Base-by-base conservation (phyloP, 108 stramenopile species). In the Asterionellopsis glacialis region DNA sequence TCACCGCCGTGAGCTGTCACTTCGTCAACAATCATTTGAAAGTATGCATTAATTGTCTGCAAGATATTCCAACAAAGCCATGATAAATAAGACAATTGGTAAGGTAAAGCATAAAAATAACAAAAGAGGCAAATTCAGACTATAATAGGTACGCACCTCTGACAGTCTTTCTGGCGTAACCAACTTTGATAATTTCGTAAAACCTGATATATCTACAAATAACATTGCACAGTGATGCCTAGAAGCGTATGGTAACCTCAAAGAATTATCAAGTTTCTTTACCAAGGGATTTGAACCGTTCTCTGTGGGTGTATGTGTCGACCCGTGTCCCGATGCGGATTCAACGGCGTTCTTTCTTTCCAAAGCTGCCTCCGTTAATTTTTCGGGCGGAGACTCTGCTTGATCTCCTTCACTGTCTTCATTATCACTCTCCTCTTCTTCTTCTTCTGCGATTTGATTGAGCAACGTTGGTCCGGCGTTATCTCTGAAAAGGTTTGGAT, bases 181-280 rank as follows among this genome's bases (percentile, higher is more conserved):
- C 11, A 66, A 55, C 11, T 68, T 68, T 14, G 86, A 80, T 18
- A 94, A 70, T 60, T 74, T 79, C 39, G 93, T 94, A 47, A 94
- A 94, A 11, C 93, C 93, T 0, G 81, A 79, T 33, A 94, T 94
- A 59, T 94, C 93, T 6, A 90, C 86, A 72, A 94, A 91, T 18
- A 94, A 66, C 9, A 91, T 74, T 16, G 88, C 85, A 52, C 80
- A 65, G 13, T 79, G 51, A 25, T 74, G 75, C 28, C 42, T 61
- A 13, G 65, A 61, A 48, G 72, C 40, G 14, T 74, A 55, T 10
- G 83, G 83, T 16, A 84, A 56, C 18, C 21, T 59, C 23, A 48
- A 18, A n/a, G 68, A 57, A 19, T 26, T 54, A 15, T 41, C 25
- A 42, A 27, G 49, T 7, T 33, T 33, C 33, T 33, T 33, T 7